phyloP scores from a whole-genome alignment of 352 stramenopile species.

The Globisporangium canariense region DNA sequence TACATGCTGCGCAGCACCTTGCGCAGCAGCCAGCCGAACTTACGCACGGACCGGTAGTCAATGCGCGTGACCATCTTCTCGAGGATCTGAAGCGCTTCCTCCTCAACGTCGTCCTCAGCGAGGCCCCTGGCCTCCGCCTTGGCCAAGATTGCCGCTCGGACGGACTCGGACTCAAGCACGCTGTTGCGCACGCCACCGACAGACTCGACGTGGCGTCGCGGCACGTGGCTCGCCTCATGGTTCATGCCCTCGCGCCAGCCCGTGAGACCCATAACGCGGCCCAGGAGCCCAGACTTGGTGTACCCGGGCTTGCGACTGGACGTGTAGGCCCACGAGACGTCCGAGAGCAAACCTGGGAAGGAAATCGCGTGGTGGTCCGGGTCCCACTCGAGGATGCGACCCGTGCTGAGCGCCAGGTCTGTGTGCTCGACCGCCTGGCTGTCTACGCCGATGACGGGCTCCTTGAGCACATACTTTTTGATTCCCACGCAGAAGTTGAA shows the following conservation, averaged over 20 bases:
- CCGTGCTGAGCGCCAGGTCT: conserved; percentile 72
- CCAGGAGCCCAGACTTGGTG: conserved; percentile 77
- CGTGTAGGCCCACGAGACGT: conserved; percentile 88
- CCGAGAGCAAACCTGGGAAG: conserved; percentile 78
- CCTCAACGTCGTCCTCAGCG: conserved; percentile 44
- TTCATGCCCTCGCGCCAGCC: conserved; percentile 84
- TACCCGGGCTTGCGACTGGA: conserved; percentile 86
- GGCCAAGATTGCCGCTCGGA: conserved; percentile 53
- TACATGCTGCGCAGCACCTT: conserved; percentile 86
- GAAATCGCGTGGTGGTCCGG: conserved; percentile 87
- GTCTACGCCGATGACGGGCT: conserved; percentile 83
- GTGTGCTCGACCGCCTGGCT: conserved; percentile 79
- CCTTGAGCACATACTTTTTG: conserved; percentile 80
- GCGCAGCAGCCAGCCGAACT: conserved; percentile 75
- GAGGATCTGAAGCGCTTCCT: conserved; percentile 59
- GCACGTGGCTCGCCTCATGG: conserved; percentile 84
- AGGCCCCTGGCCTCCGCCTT: conserved; percentile 28
- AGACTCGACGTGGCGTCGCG: conserved; percentile 60
- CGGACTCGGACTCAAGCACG: conserved; percentile 59
- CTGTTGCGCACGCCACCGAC: conserved; percentile 61
- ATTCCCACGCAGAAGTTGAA: conserved; percentile 83
- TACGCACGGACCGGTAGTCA: conserved; percentile 73
- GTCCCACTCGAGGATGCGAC: conserved; percentile 84
- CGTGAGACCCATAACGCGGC: conserved; percentile 83
- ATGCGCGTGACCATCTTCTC: conserved; percentile 74